Evolutionary conservation across 2,329 filamentous ascomycete species (phyloP), one percentile per base, ranked within the genome.

Genomic region (Botryosphaeria dothidea): DNA sequence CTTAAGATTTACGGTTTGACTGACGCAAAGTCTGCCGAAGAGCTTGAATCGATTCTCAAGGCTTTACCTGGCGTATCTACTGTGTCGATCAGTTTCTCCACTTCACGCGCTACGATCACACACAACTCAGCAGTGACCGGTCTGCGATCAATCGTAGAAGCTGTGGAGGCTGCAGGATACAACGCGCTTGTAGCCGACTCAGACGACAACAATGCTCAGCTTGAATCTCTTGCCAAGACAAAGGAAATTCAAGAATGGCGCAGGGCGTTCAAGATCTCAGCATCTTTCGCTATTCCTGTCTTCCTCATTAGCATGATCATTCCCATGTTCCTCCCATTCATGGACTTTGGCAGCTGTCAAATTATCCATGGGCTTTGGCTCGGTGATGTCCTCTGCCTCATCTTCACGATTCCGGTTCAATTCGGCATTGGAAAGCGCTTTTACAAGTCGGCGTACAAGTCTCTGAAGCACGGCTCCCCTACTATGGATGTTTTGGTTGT

Each of bases 401-500:
- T 85, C 65, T 86, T 99, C 57, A 98, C 95, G 11, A 88, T 97
- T 71, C 95, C 95, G 34, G 90, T 99, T 8, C 95, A 99, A 77
- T 99, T 99, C 72, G 95, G 95, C 69, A 92, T 99, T 72, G 95
- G 95, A 68, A 93, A 89, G 78, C 91, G 95, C 15, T 99, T 98
- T 76, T 99, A 99, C 75, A 77, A 90, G 66, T 95, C 92, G 27
- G 93, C 94, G n/a, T 98, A 87, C 80, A 97, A 96, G 76, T 97
- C 93, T 1, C 77, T 99, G 71, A 92, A 90, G 78, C 95, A 99
- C 76, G 87, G 88, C 21, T 91, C 93, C 4, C 94, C 95, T 0
- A 99, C 95, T 0, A 99, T 99, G 95, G 95, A 99, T 75, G 95
- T 98, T 1, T 84, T 99, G 23, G 92, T 99, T 62, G 92, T 97